Percentiles rank a stretch among this genome's conserved stretches.
phyloP scores from a whole-genome alignment of 192 early-diverging fungal species.

The Podila horticola region DNA sequence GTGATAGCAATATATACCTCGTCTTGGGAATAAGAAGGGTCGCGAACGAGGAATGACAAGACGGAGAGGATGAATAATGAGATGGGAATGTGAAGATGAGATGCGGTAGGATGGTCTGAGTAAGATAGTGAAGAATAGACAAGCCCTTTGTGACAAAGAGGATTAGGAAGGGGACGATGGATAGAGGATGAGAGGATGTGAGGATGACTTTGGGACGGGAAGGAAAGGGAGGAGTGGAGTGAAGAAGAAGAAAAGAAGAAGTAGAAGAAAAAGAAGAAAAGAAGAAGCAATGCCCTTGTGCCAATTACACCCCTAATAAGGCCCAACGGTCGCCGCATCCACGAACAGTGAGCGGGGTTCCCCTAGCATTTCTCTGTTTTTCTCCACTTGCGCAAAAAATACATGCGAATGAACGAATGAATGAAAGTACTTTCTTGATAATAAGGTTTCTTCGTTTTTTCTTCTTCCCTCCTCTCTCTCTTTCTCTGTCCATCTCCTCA shows the following conservation, averaged over 20 bases:
- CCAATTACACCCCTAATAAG: background rate
- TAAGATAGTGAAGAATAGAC: background rate
- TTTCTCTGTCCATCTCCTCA: background rate
- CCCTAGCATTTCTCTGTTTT: background rate
- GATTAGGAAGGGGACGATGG: background rate
- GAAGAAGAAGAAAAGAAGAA: constrained; percentile 11
- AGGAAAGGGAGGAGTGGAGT: background rate
- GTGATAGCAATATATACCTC: too few relatives aligned
- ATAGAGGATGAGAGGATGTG: background rate
- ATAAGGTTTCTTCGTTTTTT: background rate
- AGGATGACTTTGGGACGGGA: background rate
- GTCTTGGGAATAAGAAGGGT: too few relatives aligned
- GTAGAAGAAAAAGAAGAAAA: background rate
- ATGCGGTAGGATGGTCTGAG: background rate
- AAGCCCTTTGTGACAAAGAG: background rate
- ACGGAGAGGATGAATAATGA: too few relatives aligned
- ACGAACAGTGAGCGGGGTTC: background rate
- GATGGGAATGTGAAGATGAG: background rate
- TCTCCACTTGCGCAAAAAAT: constrained; percentile 1
- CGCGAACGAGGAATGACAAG: too few relatives aligned
- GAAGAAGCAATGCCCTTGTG: background rate
- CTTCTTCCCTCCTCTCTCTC: background rate
- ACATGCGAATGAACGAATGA: constrained; percentile 5
- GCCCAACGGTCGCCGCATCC: background rate
- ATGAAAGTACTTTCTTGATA: background rate